A percentile compares a stretch with the other conserved stretches of the same genome.
Evolutionary conservation across 352 stramenopile genomes (phyloP).

Genomic region (Phytophthora sp.): DNA sequence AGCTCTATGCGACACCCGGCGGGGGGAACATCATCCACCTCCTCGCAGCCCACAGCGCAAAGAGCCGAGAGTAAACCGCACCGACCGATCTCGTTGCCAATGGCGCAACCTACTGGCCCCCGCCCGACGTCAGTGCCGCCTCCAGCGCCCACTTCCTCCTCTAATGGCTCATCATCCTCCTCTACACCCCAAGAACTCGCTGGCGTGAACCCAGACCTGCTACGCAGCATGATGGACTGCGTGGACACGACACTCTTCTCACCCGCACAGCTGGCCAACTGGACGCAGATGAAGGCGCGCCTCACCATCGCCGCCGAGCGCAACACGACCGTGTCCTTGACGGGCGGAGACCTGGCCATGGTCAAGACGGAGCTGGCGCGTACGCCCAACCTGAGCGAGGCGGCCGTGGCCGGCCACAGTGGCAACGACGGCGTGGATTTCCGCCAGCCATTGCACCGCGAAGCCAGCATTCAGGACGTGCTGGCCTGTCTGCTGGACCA

Average conservation of each 20-base stretch:
- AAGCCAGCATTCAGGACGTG: conserved; percentile 82
- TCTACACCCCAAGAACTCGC: conserved; percentile 21
- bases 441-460: conserved; percentile 64
- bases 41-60: too few relatives aligned
- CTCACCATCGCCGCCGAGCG: conserved; percentile 62
- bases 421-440: conserved; percentile 54
- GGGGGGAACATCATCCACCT: too few relatives aligned
- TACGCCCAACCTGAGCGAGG: conserved; percentile 30
- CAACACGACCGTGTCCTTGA: conserved; percentile 40
- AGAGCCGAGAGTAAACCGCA: too few relatives aligned
- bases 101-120: conserved; percentile 31
- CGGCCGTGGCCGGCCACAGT: too few relatives aligned
- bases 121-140: conserved; percentile 1
- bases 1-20: too few relatives aligned
- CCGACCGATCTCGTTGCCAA: too few relatives aligned
- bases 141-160: conserved; percentile 5
- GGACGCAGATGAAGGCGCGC: conserved; percentile 78
- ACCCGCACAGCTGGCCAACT: conserved; percentile 71
- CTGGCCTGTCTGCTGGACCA: conserved; percentile 79
- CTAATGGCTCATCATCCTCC: too few relatives aligned
- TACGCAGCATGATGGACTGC: conserved; percentile 89
- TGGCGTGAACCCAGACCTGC: conserved; percentile 71
- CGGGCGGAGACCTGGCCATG: conserved; percentile 43
- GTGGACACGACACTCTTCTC: conserved; percentile 86
- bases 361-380: conserved; percentile 48